Base-by-base conservation (phyloP, 1,139 yeast genomes). In the Sugiyamaella neomexicana region DNA sequence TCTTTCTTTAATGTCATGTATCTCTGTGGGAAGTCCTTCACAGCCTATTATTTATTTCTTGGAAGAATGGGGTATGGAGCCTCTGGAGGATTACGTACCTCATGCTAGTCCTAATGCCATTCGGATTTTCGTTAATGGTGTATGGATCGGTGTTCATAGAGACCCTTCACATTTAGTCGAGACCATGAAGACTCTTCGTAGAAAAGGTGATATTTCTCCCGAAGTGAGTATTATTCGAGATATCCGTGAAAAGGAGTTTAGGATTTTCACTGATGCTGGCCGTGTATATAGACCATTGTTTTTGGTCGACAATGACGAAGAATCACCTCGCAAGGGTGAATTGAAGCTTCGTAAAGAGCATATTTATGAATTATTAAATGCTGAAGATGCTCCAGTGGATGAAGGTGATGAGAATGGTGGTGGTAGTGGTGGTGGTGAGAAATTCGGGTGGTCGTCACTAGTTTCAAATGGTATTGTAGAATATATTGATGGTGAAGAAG, bases 21-120 rank as follows among this genome's bases (percentile, higher is more conserved):
- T 93, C 55, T 93, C 99, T 29, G 99, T 95, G 61, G 99, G 99
- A 71, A 83, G 97, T 9, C 89, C 95, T n/a, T 89, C 97, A 39
- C 96, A 90, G 69, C 97, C 98, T 42, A 91, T 93, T 68, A 80
- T 87, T 61, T 89, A 89, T 68, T 88, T 91, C 74, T 80, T 93
- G 73, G 96, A 93, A 72, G 99, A 95, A 76, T 95, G 98, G 97
- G 99, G 99, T 73, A 86, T 95, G 89, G 98, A 93, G 71, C 96
- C 97, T 16, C 79, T 93, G 67, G 97, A 93, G 69, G 97, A 91
- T 69, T 93, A 89, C 71, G 93, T 89, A 57, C 98, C 99, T 39
- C 89, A 89, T 57, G 89, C 89, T 61, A 84, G 91, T 52, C 95
- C 95, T 47, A 90, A 88, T 68, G 89, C 96, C 23, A 91, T 98